phyloP scores from a whole-genome alignment of 2,329 filamentous ascomycete species.

The Ophiostoma ulmi region DNA sequence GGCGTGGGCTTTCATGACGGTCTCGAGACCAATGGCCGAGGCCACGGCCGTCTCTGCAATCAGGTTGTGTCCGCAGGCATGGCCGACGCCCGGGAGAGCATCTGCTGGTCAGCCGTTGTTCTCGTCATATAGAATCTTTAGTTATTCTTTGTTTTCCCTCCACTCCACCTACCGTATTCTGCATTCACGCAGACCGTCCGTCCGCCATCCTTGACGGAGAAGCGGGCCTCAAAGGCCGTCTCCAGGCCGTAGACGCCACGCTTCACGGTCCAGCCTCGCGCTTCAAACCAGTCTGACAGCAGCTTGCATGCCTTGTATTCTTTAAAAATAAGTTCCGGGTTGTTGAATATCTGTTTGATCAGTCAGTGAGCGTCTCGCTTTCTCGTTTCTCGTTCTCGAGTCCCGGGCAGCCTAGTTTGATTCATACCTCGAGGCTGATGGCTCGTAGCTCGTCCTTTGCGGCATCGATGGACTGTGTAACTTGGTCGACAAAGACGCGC shows the following conservation, averaged over 20 bases:
- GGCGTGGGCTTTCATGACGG: background rate
- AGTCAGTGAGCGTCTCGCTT: too few species aligned
- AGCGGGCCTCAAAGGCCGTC: background rate
- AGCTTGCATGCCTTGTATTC: background rate
- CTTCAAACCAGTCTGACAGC: background rate
- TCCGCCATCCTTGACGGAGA: background rate
- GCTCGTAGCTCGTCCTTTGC: background rate
- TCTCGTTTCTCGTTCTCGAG: background rate
- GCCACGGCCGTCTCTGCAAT: background rate
- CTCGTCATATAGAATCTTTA: too few species aligned
- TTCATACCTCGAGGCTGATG: background rate
- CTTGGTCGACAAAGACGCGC: background rate
- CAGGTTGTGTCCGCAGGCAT: background rate
- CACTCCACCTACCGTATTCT: background rate
- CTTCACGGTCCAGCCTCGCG: background rate
- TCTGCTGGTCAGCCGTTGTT: background rate
- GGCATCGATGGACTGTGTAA: background rate
- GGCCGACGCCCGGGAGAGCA: background rate
- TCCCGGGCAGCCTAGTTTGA: background rate
- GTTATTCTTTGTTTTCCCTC: too few species aligned
- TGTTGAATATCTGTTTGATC: background rate
- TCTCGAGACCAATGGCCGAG: background rate
- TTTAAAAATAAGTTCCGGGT: background rate
- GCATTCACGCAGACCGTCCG: background rate
- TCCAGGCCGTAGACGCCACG: background rate